Evolutionary conservation across 1,139 yeast species (phyloP), one percentile per base, ranked within the genome.

Genomic region (Keqinozyma sinolaborantium): DNA sequence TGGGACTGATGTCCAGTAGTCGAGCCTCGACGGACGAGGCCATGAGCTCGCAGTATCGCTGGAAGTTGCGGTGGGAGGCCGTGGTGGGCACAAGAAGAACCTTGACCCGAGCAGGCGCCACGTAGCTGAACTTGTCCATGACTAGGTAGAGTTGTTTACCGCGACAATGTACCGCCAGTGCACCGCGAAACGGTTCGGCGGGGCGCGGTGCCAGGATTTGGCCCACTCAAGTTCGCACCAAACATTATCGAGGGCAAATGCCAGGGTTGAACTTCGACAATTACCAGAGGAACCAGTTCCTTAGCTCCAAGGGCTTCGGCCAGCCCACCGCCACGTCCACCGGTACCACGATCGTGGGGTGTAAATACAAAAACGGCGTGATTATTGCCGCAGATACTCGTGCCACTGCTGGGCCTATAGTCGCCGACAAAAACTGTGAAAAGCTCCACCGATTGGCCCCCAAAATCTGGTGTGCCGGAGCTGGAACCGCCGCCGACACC

Each of bases 401-500:
- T 63, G 97, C 98, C 38, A 92, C 98, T 4, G 81, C 94, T 24
- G 98, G 98, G 14, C 82, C 80, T 37, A 88, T 92, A 48, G 97
- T 92, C 23, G 98, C 98, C 11, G 97, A 92, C 64, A 90, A 92
- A 69, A 92, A 92, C 67, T 90, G 97, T 72, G 97, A 90, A 56
- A 92, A 92, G 64, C 71, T 92, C 44, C 98, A 92, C 64, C 70
- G 95, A 50, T 76, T 92, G 48, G 77, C 97, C 2, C 97, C 98
- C 9, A 77, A 75, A 54, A 92, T 92, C 53, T 92, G 98, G 98
- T 92, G 97, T 77, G 97, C 97, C 33, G 98, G 98, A 50, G 98
- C 98, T 3, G 98, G 98, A 58, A 92, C 98, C 13, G 98, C 98
- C 28, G 98, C 98, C n/a, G 98, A 92, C 57, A 92, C 97, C 8